Base-by-base conservation (phyloP, 139 green algal genomes). In the Diplosphaera chodatii region DNA sequence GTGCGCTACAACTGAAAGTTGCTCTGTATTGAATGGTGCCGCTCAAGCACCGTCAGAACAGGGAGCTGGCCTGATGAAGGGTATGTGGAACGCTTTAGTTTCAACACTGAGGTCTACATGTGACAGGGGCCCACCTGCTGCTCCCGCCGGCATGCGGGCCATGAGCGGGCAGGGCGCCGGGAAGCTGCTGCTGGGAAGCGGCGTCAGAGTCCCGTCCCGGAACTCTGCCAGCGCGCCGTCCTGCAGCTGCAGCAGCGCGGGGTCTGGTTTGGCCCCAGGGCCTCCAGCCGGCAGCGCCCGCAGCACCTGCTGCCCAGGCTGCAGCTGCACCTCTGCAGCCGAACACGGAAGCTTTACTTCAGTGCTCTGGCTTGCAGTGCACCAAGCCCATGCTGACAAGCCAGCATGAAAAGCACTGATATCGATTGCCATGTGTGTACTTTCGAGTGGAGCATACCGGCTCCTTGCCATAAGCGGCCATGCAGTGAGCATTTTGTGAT, bases 181-280 rank as follows among this genome's bases (percentile, higher is more conserved):
- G 59, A 79, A 82, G 37, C 63, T 68, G 59, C 74, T 8, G 63
- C 27, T 0, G 55, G 16, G 0, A 27, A 56, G 27, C 22, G 22
- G 8, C 27, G 73, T 34, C 25, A 31, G 28, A 3, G 55, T 66
- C 0, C 70, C 70, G 0, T 56, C 23, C 20, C 31, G 23, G 55
- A 73, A 80, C 1, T 37, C 6, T 48, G 69, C 62, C 33, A 80
- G 37, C 3, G 16, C n/a, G 18, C 70, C 70, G 70, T 32, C 55
- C 62, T 62, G 32, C 64, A 63, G 55, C 70, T 80, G 70, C 65
- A 5, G 27, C 59, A 22, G 6, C 5, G 59, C 59, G 27, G 55
- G 10, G 15, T 8, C 10, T 10, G 55, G 10, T 27, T 30, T 22
- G 10, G 55, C 55, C 4, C 55, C 22, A n/a, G 23, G 55, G 22